Evolutionary conservation across 768 basidiomycete species (phyloP), one percentile per base, ranked within the genome.

Genomic region (Pulveroboletus sp.): DNA sequence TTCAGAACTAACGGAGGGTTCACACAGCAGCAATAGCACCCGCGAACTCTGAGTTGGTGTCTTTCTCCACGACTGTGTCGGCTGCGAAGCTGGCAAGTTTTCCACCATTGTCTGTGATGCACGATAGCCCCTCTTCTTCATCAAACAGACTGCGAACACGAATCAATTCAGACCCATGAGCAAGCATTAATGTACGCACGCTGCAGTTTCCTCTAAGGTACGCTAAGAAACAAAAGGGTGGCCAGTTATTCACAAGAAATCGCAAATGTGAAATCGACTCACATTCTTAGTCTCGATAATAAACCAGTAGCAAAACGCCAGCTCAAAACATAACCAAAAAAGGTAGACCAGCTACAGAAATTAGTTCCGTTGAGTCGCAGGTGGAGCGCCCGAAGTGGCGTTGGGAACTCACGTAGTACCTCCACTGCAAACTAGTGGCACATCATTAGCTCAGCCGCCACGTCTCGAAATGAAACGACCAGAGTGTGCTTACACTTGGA

Each of bases 261-360:
- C n/a, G 25, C 21, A 14, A 32, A n/a, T 13, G 16, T 17, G 20
- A 10, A 11, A 38, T 20, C 9, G 16, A 53, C 57, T 37, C 31
- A 68, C 64, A 42, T 67, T 65, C 63, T 69, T 69, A 43, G 71
- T 72, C 66, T 74, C 72, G 41, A 73, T 46, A 38, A 72, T 55
- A 45, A 60, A 75, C 29, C 67, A 23, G 42, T 57, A 73, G 54
- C 67, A 64, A 58, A 73, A 75, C 23, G 59, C 61, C 37, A 69
- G 44, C 58, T 76, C 69, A 57, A 76, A 72, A 12, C 62, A 64
- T 27, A 69, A 55, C 72, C 71, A 75, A 59, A 65, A 65, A 44
- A 68, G 60, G 53, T 74, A 75, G 17, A 74, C 17, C 38, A 56
- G 20, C 48, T 56, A 13, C 20, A 29, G 12, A 45, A 29, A 23